These are phyloP conservation scores for Aurantiochytrium sp. DNA, from an alignment of 108 stramenopile genomes.

Conservation along the genomic window DNA sequence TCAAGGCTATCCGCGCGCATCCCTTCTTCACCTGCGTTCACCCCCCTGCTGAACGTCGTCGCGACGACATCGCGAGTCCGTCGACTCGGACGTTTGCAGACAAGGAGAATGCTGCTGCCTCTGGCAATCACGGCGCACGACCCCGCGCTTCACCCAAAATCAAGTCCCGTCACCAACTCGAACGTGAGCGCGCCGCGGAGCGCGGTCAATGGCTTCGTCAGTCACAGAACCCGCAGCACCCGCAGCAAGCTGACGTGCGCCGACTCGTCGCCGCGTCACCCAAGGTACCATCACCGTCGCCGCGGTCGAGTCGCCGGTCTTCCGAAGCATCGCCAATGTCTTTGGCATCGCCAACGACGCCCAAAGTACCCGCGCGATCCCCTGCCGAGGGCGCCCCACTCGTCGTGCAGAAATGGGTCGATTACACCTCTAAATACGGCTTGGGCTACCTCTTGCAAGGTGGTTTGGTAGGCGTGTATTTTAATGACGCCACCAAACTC, in stretches of 20 bases:
- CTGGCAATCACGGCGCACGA: not conserved
- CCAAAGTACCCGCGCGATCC: not conserved
- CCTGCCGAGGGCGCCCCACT: conserved; percentile 3
- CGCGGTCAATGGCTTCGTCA: too few species aligned
- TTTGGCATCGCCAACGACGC: not conserved
- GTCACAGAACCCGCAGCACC: not conserved
- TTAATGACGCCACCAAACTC: conserved; percentile 92
- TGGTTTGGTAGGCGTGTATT: conserved; percentile 92
- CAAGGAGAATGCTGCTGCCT: not conserved
- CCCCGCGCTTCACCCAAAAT: too few species aligned
- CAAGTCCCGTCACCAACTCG: not conserved
- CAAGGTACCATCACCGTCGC: too few species aligned
- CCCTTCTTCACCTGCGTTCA: conserved; percentile 59
- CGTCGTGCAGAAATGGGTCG: conserved; percentile 91
- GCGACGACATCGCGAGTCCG: not conserved
- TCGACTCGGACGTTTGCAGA: not conserved
- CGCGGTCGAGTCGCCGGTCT: too few species aligned
- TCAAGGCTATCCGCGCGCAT: conserved; percentile 62
- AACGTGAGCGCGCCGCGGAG: too few species aligned
- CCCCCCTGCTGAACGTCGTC: not conserved
- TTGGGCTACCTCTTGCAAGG: conserved; percentile 86
- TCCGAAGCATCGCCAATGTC: too few species aligned
- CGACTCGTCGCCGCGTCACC: too few species aligned
- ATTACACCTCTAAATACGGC: conserved; percentile 96
- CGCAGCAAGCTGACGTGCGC: too few species aligned